Evolutionary conservation across 495 filamentous ascomycete species (phyloP).

Genomic region (Aspergillus panamensis): DNA sequence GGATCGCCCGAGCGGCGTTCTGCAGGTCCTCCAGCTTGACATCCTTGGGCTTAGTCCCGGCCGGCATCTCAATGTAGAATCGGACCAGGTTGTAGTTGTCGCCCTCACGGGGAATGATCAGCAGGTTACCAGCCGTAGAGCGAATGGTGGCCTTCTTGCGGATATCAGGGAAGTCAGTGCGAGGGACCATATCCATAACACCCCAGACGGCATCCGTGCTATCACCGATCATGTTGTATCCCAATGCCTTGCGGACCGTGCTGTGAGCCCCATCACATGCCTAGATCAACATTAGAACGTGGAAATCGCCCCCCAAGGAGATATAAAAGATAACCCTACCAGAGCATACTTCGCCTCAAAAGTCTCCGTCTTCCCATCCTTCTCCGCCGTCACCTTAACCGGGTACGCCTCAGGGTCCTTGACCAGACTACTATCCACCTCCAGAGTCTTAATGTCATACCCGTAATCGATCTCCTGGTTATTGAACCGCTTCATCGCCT

Average conservation of each 20-base stretch:
- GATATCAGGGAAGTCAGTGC: constrained; percentile 81
- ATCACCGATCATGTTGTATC: constrained; percentile 70
- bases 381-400: constrained; percentile 51
- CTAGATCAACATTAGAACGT: constrained; percentile 26
- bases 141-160: constrained; percentile 64
- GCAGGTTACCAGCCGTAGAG: constrained; percentile 55
- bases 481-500: constrained; percentile 44
- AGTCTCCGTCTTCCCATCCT: constrained; percentile 47
- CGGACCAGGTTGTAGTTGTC: constrained; percentile 59
- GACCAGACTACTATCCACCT: constrained; percentile 44
- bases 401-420: constrained; percentile 46
- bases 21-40: constrained; percentile 54
- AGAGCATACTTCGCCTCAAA: constrained; percentile 67
- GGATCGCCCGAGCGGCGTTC: constrained; percentile 53
- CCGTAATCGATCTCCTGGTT: constrained; percentile 58
- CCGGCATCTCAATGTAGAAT: constrained; percentile 67
- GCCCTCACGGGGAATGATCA: constrained; percentile 71
- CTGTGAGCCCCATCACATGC: constrained; percentile 80
- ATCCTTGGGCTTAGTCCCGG: constrained; percentile 43
- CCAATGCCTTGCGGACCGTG: constrained; percentile 61
- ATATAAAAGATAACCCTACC: constrained; percentile 39
- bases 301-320: neutral
- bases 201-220: constrained; percentile 73
- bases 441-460: constrained; percentile 51
- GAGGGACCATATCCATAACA: constrained; percentile 76